Base-by-base conservation (phyloP, 352 stramenopile species). In the Phytophthora boehmeriae region DNA sequence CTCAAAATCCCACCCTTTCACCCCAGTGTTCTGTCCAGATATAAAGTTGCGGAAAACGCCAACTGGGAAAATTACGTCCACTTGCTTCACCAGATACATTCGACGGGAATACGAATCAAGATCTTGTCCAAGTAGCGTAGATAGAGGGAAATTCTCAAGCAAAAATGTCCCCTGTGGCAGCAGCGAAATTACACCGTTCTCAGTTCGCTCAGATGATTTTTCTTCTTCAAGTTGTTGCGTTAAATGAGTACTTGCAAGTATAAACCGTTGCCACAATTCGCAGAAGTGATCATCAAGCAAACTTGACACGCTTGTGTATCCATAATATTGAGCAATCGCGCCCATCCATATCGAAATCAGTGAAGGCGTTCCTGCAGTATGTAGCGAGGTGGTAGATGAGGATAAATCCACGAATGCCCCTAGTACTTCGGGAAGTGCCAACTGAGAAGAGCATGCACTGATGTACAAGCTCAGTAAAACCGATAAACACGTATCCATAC, bases 281-380 rank as follows among this genome's bases (percentile, higher is more conserved):
- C 69, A 76, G 51, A 93, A 91, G 52, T 93, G 81, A 41, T 92
- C 79, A 19, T 87, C 68, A 5, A 93, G 47, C 41, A 93, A 64
- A n/a, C 50, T 58, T 35, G 38, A 62, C 14, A 73, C 54, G 2
- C 51, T 76, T 22, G 59, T 28, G 20, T 94, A 92, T 27, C 56
- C 68, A 45, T 90, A 90, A 36, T 69, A 79, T 0, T 41, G 20
- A 8, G 72, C 66, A 28, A 92, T 83, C 8, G 70, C 58, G 28
- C 48, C 22, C 9, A 91, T 30, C 78, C 81, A 94, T 5, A 32
- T 42, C 41, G 75, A 75, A 35, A 86, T 59, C 22, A 78, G 56
- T 19, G 75, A 70, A 8, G 77, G 62, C 17, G 47, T 57, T 8
- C 59, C 54, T n/a, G 45, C 59, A 32, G 66, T 41, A 54, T 88